These are phyloP conservation scores for Irpex sp. DNA, from an alignment of 1,284 basidiomycete species.

Conservation along the genomic window DNA sequence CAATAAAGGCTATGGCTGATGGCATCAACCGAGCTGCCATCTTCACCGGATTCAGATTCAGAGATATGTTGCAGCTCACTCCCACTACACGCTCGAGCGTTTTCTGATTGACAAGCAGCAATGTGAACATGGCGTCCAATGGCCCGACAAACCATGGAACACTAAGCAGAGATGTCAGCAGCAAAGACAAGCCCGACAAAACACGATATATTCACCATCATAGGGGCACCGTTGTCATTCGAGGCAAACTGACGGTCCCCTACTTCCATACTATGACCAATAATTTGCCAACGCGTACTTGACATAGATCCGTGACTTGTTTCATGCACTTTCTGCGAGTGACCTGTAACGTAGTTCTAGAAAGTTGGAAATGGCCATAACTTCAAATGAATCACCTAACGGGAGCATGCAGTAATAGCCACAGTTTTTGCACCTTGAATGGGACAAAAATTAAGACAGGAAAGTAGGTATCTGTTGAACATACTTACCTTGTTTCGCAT, in stretches of 20 bases:
- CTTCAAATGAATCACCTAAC: slow-evolving; percentile 37
- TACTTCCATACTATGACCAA: slow-evolving; percentile 50
- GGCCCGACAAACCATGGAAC: slow-evolving; percentile 50
- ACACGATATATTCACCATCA: slow-evolving; percentile 32
- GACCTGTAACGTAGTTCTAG: slow-evolving; percentile 34
- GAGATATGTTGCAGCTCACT: slow-evolving; percentile 45
- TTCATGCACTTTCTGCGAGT: slow-evolving; percentile 57
- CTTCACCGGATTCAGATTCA: slow-evolving; percentile 39
- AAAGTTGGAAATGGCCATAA: not conserved
- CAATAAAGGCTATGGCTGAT: slow-evolving; percentile 55
- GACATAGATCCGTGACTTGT: slow-evolving; percentile 66
- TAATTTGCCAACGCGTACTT: slow-evolving; percentile 49
- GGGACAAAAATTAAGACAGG: not conserved
- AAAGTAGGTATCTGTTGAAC: not conserved
- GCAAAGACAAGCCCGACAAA: no score
- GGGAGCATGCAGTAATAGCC: slow-evolving; percentile 59
- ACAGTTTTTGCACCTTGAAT: slow-evolving; percentile 48
- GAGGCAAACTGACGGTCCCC: slow-evolving; percentile 51
- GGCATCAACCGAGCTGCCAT: slow-evolving; percentile 45
- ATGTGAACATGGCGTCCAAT: slow-evolving; percentile 56
- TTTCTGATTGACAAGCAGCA: slow-evolving; percentile 47
- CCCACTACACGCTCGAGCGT: slow-evolving; percentile 33
- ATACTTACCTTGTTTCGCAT: slow-evolving; percentile 43
- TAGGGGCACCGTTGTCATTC: slow-evolving; percentile 58
- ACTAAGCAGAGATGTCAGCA: slow-evolving; percentile 20